Evolutionary conservation across 2,329 filamentous ascomycete species (phyloP).

Genomic region (Paecilomyces formosus): DNA sequence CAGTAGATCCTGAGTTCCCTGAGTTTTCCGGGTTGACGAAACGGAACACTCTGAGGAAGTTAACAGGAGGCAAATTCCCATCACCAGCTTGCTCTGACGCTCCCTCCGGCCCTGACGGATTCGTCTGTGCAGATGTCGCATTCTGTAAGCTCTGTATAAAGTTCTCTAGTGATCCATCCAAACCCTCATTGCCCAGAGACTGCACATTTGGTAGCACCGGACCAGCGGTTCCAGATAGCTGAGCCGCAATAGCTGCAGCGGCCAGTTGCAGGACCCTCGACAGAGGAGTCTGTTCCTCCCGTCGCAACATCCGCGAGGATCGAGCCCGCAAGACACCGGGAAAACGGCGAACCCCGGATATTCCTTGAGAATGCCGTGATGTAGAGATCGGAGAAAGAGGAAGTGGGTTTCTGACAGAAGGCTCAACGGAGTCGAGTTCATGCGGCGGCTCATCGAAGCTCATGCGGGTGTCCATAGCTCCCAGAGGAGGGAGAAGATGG

Average conservation of each 20-base stretch:
- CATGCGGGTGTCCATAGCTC: constrained; percentile 32
- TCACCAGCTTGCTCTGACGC: constrained; percentile 28
- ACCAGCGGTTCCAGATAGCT: constrained; percentile 54
- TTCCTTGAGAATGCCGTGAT: constrained; percentile 19
- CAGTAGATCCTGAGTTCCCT: constrained; percentile 10
- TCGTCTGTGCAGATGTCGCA: constrained; percentile 50
- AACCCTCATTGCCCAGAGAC: constrained; percentile 46
- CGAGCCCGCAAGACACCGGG: constrained; percentile 43
- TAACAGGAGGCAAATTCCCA: constrained; percentile 49
- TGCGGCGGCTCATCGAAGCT: constrained; percentile 32
- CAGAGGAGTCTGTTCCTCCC: constrained; percentile 56
- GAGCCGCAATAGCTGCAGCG: constrained; percentile 57
- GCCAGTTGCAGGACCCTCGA: constrained; percentile 57
- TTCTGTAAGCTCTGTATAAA: constrained; percentile 58
- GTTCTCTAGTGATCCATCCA: constrained; percentile 56
- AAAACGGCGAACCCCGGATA: constrained; percentile 29
- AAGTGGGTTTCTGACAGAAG: constrained; percentile 23
- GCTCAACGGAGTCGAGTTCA: constrained; percentile 37
- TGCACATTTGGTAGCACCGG: constrained; percentile 50
- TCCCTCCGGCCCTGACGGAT: constrained; percentile 26
- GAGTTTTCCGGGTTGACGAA: constrained; percentile 49
- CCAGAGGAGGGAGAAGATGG: constrained; percentile 26
- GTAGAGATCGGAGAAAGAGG: constrained; percentile 18
- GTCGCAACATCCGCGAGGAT: constrained; percentile 45
- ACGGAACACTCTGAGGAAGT: constrained; percentile 62